Conservation (phyloP, 2,329 filamentous ascomycete species). For the Cryphonectria carpinicola region DNA sequence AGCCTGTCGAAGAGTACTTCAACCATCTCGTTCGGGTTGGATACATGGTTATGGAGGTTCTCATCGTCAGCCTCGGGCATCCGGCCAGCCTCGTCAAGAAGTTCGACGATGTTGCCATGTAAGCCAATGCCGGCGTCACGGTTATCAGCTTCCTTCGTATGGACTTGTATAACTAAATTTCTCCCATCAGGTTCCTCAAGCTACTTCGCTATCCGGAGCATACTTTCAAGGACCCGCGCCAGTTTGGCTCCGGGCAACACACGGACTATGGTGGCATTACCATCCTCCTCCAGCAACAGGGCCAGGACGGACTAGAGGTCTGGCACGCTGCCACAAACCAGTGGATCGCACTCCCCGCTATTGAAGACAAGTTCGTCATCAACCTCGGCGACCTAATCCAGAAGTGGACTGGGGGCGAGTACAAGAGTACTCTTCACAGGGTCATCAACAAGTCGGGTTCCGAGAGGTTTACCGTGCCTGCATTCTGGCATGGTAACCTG, state of each 20-base stretch:
- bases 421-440: conserved; percentile 31
- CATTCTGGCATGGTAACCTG: conserved; percentile 36
- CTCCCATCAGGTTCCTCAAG: background rate
- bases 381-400: conserved; percentile 34
- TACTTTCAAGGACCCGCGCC: conserved; percentile 1
- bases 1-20: conserved; percentile 2
- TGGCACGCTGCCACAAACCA: conserved; percentile 27
- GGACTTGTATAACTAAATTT: background rate
- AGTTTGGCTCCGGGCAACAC: conserved; percentile 33
- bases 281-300: conserved; percentile 34
- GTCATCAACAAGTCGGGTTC: conserved; percentile 26
- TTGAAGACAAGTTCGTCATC: conserved; percentile 33
- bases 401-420: conserved; percentile 29
- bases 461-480: conserved; percentile 21
- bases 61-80: conserved; percentile 5
- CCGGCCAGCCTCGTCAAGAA: background rate
- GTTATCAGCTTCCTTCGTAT: background rate
- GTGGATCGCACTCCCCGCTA: conserved; percentile 31
- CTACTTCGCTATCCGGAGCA: conserved; percentile 9
- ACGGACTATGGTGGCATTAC: conserved; percentile 36
- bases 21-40: background rate
- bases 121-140: background rate
- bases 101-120: background rate
- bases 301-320: conserved; percentile 34
- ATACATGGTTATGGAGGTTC: conserved; percentile 5